Evolutionary conservation across 2,329 filamentous ascomycete species (phyloP).

Genomic region (Rutstroemia sp.): DNA sequence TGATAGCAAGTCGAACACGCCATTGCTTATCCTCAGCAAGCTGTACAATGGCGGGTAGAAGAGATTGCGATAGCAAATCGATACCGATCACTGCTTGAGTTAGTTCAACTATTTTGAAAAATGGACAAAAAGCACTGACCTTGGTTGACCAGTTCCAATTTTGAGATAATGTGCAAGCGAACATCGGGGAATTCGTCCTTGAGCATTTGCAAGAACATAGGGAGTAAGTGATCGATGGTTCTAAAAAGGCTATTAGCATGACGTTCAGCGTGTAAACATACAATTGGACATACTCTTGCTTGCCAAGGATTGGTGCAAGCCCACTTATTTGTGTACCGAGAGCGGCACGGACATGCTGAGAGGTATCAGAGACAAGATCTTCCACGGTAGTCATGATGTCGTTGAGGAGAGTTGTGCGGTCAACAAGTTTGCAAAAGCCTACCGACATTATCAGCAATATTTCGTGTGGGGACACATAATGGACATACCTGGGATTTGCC

Average conservation of each 20-base stretch:
- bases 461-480: neutral
- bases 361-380: constrained; percentile 90
- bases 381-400: constrained; percentile 97
- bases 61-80: constrained; percentile 89
- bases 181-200: constrained; percentile 99
- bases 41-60: constrained; percentile 94
- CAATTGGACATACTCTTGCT: constrained; percentile 69
- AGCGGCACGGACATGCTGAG: constrained; percentile 92
- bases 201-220: constrained; percentile 99
- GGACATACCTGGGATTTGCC: constrained; percentile 75
- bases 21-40: constrained; percentile 99
- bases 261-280: neutral
- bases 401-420: constrained; percentile 79
- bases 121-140: constrained; percentile 42
- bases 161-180: constrained; percentile 98
- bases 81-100: constrained; percentile 77
- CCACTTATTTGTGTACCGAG: constrained; percentile 96
- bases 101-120: constrained; percentile 6
- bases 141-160: constrained; percentile 96
- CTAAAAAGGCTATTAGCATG: constrained; percentile 37
- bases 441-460: constrained; percentile 21
- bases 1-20: constrained; percentile 95
- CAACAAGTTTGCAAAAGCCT: constrained; percentile 90
- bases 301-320: constrained; percentile 91
- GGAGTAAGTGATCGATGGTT: constrained; percentile 91